A percentile compares a stretch with the other conserved stretches of the same genome.
Evolutionary conservation across 441 rosid species (phyloP).

Genomic region (Adansonia madagascariensis): DNA sequence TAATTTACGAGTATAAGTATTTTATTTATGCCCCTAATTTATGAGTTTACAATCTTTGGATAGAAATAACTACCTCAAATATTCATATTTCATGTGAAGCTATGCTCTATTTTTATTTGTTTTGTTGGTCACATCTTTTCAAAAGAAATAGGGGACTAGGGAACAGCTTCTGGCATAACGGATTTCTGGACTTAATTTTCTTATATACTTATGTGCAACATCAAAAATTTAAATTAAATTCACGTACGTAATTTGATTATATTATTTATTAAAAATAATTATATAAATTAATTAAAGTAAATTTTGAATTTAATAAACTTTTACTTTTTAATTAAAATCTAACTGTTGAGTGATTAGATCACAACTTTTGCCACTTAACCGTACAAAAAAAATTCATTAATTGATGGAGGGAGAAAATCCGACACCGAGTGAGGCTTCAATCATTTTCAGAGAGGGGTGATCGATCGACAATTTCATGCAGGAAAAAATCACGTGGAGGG

Average conservation of each 20-base stretch:
- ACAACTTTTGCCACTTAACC: constrained; percentile 16
- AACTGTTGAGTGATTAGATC: not conserved
- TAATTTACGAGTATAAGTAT: no score
- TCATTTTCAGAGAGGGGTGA: constrained; percentile 32
- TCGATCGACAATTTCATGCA: constrained; percentile 18
- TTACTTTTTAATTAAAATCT: not conserved
- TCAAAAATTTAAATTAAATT: no score
- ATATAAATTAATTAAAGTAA: no score
- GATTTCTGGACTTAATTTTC: constrained; percentile 33
- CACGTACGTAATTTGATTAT: no score
- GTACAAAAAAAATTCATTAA: constrained; percentile 27
- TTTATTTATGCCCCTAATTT: no score
- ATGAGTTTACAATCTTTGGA: not conserved
- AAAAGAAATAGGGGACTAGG: constrained; percentile 5
- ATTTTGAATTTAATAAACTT: no score
- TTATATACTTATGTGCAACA: not conserved
- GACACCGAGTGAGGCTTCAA: constrained; percentile 32
- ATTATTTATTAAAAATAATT: no score
- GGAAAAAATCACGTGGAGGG: constrained; percentile 47
- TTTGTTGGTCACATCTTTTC: not conserved
- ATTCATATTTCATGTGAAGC: not conserved
- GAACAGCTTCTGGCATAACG: constrained; percentile 29
- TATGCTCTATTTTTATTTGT: not conserved
- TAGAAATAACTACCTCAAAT: not conserved
- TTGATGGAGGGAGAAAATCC: constrained; percentile 33